Conservation (phyloP, 2,329 filamentous ascomycete genomes). For the Waltergamsia citrina region DNA sequence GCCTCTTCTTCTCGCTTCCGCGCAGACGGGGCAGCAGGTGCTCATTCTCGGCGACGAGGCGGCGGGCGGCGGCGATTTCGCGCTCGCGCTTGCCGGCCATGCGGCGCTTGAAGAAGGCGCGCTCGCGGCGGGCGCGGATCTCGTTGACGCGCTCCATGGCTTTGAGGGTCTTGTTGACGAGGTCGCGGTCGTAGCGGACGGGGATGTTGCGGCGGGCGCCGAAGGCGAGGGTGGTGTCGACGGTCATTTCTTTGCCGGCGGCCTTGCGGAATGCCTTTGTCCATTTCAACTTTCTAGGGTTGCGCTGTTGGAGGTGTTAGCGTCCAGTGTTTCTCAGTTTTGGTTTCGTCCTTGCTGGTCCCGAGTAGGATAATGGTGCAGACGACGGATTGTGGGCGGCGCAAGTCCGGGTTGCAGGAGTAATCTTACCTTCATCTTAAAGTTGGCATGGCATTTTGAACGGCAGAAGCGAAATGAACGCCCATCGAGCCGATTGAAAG, state of each 20-base stretch:
- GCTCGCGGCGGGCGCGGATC: constrained; percentile 74
- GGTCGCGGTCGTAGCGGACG: constrained; percentile 89
- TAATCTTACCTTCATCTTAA: constrained; percentile 15
- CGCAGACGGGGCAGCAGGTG: constrained; percentile 75
- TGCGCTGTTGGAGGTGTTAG: no score
- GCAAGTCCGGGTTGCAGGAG: neutral
- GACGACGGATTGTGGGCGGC: neutral
- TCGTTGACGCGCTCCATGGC: constrained; percentile 88
- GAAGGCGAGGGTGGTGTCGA: constrained; percentile 90
- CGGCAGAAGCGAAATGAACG: constrained; percentile 4
- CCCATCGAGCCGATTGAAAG: constrained; percentile 38
- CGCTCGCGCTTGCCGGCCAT: constrained; percentile 85
- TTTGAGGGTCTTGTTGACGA: constrained; percentile 76
- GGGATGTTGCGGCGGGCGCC: constrained; percentile 89
- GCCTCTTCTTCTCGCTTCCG: constrained; percentile 49
- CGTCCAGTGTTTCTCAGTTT: constrained; percentile 53
- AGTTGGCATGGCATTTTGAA: constrained; percentile 50
- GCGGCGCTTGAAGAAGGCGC: constrained; percentile 87
- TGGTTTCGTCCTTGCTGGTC: neutral
- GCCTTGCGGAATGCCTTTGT: constrained; percentile 82
- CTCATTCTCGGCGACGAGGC: constrained; percentile 84
- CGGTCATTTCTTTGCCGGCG: constrained; percentile 79
- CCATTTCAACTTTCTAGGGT: constrained; percentile 94
- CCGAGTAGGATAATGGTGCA: no score
- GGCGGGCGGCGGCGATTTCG: constrained; percentile 70